Evolutionary conservation across 78 protist species (phyloP).

Genomic region (Dictyostelium brefeldianum): DNA sequence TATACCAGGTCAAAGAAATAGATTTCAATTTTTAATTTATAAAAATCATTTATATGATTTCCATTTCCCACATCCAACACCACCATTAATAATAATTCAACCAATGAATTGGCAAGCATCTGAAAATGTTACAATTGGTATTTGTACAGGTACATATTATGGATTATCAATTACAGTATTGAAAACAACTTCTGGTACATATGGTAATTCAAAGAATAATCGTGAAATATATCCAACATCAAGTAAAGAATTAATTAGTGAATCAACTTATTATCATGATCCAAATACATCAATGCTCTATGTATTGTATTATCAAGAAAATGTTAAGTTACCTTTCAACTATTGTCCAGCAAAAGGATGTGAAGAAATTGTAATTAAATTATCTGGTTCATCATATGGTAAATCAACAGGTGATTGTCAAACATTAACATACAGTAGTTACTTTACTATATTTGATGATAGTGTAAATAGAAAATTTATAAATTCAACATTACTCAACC

Average conservation of each 20-base stretch:
- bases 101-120: slow-evolving; percentile 46
- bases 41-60: slow-evolving; percentile 21
- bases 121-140: slow-evolving; percentile 29
- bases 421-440: not conserved
- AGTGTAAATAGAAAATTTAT: not conserved
- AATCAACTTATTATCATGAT: not conserved
- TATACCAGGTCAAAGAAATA: slow-evolving; percentile 20
- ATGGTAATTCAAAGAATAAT: not conserved
- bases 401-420: slow-evolving; percentile 38
- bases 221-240: not conserved
- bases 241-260: not conserved
- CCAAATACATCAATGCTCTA: slow-evolving; percentile 20
- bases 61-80: slow-evolving; percentile 62
- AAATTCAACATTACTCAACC: not conserved
- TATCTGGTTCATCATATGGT: not conserved
- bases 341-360: slow-evolving; percentile 23
- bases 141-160: slow-evolving; percentile 30
- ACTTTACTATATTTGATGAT: slow-evolving; percentile 1
- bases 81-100: not conserved
- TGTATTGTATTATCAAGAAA: not conserved
- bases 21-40: slow-evolving; percentile 5
- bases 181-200: not conserved
- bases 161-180: not conserved
- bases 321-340: not conserved
- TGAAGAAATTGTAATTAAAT: slow-evolving; percentile 20